Evolutionary conservation across 208 protist species (phyloP).

Genomic region (Acanthamoeba rhysodes): DNA sequence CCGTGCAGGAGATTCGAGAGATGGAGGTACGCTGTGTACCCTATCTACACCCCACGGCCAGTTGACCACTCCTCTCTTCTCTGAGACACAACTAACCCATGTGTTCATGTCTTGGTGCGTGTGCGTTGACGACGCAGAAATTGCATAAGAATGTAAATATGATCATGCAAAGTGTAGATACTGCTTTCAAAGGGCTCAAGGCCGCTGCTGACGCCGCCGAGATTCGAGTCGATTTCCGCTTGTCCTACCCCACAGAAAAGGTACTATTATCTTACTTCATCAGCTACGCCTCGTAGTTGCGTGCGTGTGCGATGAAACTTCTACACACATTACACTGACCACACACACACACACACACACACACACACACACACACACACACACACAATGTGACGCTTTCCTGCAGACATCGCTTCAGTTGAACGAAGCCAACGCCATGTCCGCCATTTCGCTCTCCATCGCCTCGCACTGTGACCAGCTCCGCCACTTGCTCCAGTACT

Average conservation of each 20-base stretch:
- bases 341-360: neutral
- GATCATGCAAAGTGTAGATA: neutral
- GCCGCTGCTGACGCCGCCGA: neutral
- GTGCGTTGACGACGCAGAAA: neutral
- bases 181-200: neutral
- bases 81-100: neutral
- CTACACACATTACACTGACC: too few species aligned
- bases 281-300: neutral
- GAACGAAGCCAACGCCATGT: constrained; percentile 58
- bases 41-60: neutral
- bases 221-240: constrained; percentile 29
- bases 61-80: neutral
- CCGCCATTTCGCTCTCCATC: constrained; percentile 1
- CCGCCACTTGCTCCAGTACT: constrained; percentile 10
- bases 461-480: constrained; percentile 37
- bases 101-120: neutral
- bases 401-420: constrained; percentile 48
- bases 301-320: neutral
- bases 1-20: constrained; percentile 23
- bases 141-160: constrained; percentile 26
- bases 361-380: too few species aligned
- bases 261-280: neutral
- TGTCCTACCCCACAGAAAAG: constrained; percentile 62
- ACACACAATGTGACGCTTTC: too few species aligned
- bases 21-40: neutral